Conservation (phyloP, 257 asterid species). For the Fraxinus quadrangulata region DNA sequence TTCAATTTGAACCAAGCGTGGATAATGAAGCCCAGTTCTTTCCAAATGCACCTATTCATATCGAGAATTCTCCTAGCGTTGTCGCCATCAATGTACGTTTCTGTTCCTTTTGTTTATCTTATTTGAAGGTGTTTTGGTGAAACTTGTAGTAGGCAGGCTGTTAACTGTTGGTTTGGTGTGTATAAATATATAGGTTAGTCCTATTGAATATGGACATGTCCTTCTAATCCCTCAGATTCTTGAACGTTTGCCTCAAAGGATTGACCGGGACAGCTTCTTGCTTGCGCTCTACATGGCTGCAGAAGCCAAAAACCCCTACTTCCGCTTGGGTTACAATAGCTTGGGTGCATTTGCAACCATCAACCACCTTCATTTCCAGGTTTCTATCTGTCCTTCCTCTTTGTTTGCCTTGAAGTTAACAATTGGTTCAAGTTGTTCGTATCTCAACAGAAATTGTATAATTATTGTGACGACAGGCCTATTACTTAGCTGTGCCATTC, state of each 20-base stretch:
- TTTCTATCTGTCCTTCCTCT: neutral
- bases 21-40: slow-evolving; percentile 54
- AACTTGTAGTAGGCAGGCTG: slow-evolving; percentile 7
- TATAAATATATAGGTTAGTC: slow-evolving; percentile 76
- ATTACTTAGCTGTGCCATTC: slow-evolving; percentile 60
- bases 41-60: slow-evolving; percentile 63
- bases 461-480: slow-evolving; percentile 39
- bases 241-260: slow-evolving; percentile 80
- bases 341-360: slow-evolving; percentile 98
- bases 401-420: neutral
- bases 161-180: slow-evolving; percentile 15
- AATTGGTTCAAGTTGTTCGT: neutral
- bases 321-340: slow-evolving; percentile 95
- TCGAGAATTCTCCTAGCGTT: slow-evolving; percentile 62
- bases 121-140: neutral
- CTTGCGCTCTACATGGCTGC: slow-evolving; percentile 85
- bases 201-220: slow-evolving; percentile 93
- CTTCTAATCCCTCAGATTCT: slow-evolving; percentile 84
- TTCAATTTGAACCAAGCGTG: slow-evolving; percentile 71
- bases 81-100: slow-evolving; percentile 75
- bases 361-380: slow-evolving; percentile 93
- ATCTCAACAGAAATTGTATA: neutral
- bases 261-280: slow-evolving; percentile 74
- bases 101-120: neutral
- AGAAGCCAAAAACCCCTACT: slow-evolving; percentile 80